Base-by-base conservation (phyloP, 495 filamentous ascomycete genomes). In the Sphaerosporella brunnea region DNA sequence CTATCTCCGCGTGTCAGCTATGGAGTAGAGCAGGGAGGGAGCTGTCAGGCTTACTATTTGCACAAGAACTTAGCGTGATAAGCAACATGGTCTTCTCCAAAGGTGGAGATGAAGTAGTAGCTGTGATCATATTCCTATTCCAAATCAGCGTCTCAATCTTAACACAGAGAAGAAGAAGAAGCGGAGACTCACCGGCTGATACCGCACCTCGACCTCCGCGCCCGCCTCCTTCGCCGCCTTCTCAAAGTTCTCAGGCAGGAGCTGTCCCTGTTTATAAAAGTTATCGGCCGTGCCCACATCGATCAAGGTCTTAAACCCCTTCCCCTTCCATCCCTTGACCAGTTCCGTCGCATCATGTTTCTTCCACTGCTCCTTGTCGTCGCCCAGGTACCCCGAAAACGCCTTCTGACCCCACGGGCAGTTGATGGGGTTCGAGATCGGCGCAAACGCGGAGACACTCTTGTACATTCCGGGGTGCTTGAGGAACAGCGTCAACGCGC, bases 351-450 rank as follows among this genome's bases (percentile, higher is more conserved):
- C 83, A 63, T 97, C 90, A 55, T 94, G 79, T 64, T 75, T 73
- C 64, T 75, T 77, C 88, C 90, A 94, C 62, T 70, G 79, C 46
- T 73, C 69, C 61, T 73, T 68, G 18, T 80, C 73, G 15, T 79
- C 76, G 16, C 84, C 84, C 20, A 97, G 73, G 65, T 95, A 97
- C 2, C 92, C 90, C 7, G 58, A 65, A 56, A 96, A 95, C 0
- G 92, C 92, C 73, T 97, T 96, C 66, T 92, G 68, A 25, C 92
- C 92, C 92, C 90, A 97, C 11, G 82, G 79, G 55, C 83, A 92
- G 36, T 78, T 74, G 34, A 66, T 70, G 4, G 90, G 90, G 66
- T 96, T 97, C 10, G 77, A 65, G 59, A 97, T 93, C 7, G 90
- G 92, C 48, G 90, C 86, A 60, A 93, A 93, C 2, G 90, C 90